Conservation (phyloP, 2,329 filamentous ascomycete species). For the Aspergillus quadrilineatus region DNA sequence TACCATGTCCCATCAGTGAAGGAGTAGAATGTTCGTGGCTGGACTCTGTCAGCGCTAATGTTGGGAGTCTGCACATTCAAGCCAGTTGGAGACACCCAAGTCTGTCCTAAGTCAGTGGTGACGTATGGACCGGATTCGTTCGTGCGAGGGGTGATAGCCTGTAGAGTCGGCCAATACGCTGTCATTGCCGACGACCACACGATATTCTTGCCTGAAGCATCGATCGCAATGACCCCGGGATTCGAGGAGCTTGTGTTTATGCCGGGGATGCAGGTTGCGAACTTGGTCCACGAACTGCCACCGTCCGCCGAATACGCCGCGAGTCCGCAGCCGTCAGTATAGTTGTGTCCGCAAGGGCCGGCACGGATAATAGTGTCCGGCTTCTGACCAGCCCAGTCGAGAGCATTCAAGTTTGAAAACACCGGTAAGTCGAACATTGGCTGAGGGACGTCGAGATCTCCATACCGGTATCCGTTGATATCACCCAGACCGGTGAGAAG, state of each 20-base stretch:
- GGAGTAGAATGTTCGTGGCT: conserved; percentile 17
- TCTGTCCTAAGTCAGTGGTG: conserved; percentile 12
- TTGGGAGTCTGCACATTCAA: conserved; percentile 13
- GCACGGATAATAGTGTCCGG: conserved; percentile 14
- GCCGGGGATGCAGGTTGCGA: conserved; percentile 14
- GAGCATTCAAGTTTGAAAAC: conserved; percentile 18
- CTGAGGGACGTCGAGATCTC: conserved; percentile 15
- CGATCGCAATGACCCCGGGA: conserved; percentile 15
- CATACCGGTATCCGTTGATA: conserved; percentile 14
- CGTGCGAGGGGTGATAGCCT: conserved; percentile 4
- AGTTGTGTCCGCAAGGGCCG: conserved; percentile 16
- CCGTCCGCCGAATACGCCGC: conserved; percentile 15
- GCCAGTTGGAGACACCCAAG: conserved; percentile 15
- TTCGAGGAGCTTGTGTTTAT: conserved; percentile 11
- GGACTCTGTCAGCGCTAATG: conserved; percentile 16
- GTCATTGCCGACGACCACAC: conserved; percentile 17
- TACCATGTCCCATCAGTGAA: conserved; percentile 14
- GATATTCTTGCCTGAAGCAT: conserved; percentile 16
- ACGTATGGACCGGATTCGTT: conserved; percentile 16
- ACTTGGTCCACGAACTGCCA: conserved; percentile 13
- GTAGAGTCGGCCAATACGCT: conserved; percentile 8
- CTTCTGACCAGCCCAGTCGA: conserved; percentile 18
- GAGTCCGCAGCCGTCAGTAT: conserved; percentile 16
- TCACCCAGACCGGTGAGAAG: conserved; percentile 13
- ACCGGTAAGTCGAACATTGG: conserved; percentile 17